These are phyloP conservation scores for Geoglossum cookeanum DNA, from an alignment of 2,329 filamentous ascomycete genomes.

Conservation along the genomic window DNA sequence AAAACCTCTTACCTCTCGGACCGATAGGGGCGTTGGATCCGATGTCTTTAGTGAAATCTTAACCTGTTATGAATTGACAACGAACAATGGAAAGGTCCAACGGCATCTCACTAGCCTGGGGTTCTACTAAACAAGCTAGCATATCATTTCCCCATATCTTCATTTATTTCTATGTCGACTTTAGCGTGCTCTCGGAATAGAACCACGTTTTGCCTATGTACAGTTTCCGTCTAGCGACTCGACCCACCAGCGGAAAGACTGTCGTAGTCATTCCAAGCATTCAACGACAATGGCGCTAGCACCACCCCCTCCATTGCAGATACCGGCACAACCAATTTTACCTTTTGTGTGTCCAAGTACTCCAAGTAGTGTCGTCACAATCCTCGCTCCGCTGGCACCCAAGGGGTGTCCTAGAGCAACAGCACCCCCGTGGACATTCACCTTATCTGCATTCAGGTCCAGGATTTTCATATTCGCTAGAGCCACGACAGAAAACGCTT, in stretches of 20 bases:
- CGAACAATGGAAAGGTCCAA: background rate
- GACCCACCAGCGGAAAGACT: background rate
- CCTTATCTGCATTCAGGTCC: slow-evolving; percentile 57
- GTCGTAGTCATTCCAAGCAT: slow-evolving; percentile 19
- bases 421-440: slow-evolving; percentile 88
- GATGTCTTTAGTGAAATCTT: background rate
- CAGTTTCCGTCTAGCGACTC: background rate
- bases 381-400: slow-evolving; percentile 82
- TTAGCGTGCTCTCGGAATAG: background rate
- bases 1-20: background rate
- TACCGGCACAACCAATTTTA: slow-evolving; percentile 84
- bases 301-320: slow-evolving; percentile 95
- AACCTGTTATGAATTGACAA: background rate
- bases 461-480: slow-evolving; percentile 93
- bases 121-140: background rate
- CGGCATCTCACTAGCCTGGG: background rate
- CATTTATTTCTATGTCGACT: background rate
- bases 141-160: background rate
- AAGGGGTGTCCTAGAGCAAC: slow-evolving; percentile 93
- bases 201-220: background rate
- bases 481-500: slow-evolving; percentile 93
- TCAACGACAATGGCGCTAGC: slow-evolving; percentile 89
- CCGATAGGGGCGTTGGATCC: background rate
- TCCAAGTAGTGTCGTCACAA: slow-evolving; percentile 73
- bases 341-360: slow-evolving; percentile 80